A percentile compares a stretch with the other conserved stretches of the same genome.
phyloP scores from a whole-genome alignment of 2,329 filamentous ascomycete species.

The Catunica adiposa region DNA sequence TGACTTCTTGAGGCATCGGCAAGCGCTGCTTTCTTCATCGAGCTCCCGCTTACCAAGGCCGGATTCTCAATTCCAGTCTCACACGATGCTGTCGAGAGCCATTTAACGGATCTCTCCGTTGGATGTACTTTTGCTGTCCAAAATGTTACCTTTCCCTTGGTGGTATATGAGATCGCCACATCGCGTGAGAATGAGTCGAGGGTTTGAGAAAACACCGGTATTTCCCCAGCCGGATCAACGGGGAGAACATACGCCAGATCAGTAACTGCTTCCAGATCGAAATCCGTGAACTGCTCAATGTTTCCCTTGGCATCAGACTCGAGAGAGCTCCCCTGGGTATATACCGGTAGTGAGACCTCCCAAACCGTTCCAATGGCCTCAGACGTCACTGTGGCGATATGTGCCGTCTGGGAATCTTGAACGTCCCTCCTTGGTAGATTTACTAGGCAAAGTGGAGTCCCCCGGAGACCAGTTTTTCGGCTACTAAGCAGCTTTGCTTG shows the following conservation, averaged over 20 bases:
- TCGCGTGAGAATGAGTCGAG: slow-evolving; percentile 76
- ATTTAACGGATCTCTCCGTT: slow-evolving; percentile 47
- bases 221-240: slow-evolving; percentile 69
- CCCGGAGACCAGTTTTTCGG: slow-evolving; percentile 29
- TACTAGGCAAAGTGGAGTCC: slow-evolving; percentile 65
- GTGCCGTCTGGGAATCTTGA: slow-evolving; percentile 39
- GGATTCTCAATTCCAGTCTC: slow-evolving; percentile 61
- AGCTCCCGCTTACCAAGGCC: slow-evolving; percentile 68
- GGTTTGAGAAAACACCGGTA: slow-evolving; percentile 55
- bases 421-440: slow-evolving; percentile 49
- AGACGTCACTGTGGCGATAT: slow-evolving; percentile 70
- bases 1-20: slow-evolving; percentile 58
- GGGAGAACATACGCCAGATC: slow-evolving; percentile 53
- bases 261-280: slow-evolving; percentile 46
- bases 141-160: slow-evolving; percentile 57
- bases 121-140: slow-evolving; percentile 67
- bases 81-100: slow-evolving; percentile 66
- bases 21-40: slow-evolving; percentile 70
- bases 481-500: slow-evolving; percentile 41
- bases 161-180: slow-evolving; percentile 70
- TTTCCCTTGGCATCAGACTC: neutral
- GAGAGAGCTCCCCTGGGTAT: slow-evolving; percentile 18
- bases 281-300: slow-evolving; percentile 52
- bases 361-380: slow-evolving; percentile 66
- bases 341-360: slow-evolving; percentile 50